Evolutionary conservation across 305 asterid genomes (phyloP).

Genomic region (Fraxinus velutina): DNA sequence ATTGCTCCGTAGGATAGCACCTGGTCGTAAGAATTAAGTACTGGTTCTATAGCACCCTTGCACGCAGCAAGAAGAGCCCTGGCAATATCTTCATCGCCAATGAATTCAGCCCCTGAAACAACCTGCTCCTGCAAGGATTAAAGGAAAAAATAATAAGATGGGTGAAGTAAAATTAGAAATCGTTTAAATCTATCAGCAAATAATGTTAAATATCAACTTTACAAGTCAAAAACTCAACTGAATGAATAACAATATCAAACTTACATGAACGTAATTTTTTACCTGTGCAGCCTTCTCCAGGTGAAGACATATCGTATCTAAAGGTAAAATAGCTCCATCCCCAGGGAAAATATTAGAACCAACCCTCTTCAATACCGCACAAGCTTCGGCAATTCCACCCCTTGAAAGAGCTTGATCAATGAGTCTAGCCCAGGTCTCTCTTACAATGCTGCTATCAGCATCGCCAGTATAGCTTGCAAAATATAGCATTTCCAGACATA

Average conservation of each 20-base stretch:
- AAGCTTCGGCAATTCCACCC: constrained; percentile 95
- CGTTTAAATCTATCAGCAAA: background rate
- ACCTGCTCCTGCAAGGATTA: constrained; percentile 60
- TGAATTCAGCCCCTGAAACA: constrained; percentile 61
- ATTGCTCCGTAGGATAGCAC: constrained; percentile 71
- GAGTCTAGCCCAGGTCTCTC: constrained; percentile 95
- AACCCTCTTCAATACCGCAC: constrained; percentile 79
- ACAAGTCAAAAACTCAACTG: background rate
- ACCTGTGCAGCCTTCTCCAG: constrained; percentile 96
- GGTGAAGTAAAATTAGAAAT: constrained; percentile 4
- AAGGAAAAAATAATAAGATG: background rate
- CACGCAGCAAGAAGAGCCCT: constrained; percentile 89
- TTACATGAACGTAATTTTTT: constrained; percentile 7
- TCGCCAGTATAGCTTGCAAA: constrained; percentile 96
- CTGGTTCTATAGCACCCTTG: constrained; percentile 84
- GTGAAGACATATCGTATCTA: constrained; percentile 81
- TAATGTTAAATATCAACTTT: background rate
- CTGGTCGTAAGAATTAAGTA: constrained; percentile 76
- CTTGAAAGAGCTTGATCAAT: constrained; percentile 84
- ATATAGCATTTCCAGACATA: constrained; percentile 90
- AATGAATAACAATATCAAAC: constrained; percentile 3
- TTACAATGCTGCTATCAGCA: constrained; percentile 80
- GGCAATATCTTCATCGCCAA: constrained; percentile 89
- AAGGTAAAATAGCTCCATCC: constrained; percentile 80
- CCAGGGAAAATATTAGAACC: constrained; percentile 79